Conservation (phyloP, 768 basidiomycete species). For the Russula dissimulans region DNA sequence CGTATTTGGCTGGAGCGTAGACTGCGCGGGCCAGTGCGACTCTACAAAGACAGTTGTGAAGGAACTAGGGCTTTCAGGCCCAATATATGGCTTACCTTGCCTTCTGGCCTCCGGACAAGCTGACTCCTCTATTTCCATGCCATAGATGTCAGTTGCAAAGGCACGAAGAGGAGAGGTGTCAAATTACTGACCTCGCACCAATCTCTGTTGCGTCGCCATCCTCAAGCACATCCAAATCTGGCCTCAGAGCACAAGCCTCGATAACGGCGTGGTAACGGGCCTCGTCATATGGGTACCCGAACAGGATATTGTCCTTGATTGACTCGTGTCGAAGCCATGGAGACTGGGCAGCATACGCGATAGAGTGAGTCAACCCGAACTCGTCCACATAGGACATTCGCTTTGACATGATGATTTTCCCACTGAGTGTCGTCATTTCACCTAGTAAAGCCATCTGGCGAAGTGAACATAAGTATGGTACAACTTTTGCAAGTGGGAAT, state of each 20-base stretch:
- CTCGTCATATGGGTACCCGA: conserved; percentile 47
- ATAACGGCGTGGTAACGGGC: conserved; percentile 67
- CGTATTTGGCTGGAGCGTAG: conserved; percentile 45
- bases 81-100: conserved; percentile 39
- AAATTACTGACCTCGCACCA: conserved; percentile 45
- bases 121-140: conserved; percentile 44
- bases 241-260: conserved; percentile 74
- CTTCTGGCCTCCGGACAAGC: conserved; percentile 76
- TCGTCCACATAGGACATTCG: conserved; percentile 49
- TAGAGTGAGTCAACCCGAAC: conserved; percentile 45
- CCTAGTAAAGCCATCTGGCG: conserved; percentile 59
- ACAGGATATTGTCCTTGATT: conserved; percentile 54
- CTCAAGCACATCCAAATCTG: conserved; percentile 77
- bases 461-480: neutral
- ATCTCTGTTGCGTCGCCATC: conserved; percentile 84
- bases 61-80: neutral
- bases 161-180: too few relatives aligned
- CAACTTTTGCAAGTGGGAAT: neutral
- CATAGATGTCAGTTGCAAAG: neutral
- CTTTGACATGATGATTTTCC: conserved; percentile 58
- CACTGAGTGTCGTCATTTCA: conserved; percentile 54
- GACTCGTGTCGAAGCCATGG: conserved; percentile 39
- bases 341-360: conserved; percentile 42
- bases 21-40: conserved; percentile 79
- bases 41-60: conserved; percentile 28